phyloP scores from a whole-genome alignment of 176 grass and related monocot genomes.

The Poa pratensis region DNA sequence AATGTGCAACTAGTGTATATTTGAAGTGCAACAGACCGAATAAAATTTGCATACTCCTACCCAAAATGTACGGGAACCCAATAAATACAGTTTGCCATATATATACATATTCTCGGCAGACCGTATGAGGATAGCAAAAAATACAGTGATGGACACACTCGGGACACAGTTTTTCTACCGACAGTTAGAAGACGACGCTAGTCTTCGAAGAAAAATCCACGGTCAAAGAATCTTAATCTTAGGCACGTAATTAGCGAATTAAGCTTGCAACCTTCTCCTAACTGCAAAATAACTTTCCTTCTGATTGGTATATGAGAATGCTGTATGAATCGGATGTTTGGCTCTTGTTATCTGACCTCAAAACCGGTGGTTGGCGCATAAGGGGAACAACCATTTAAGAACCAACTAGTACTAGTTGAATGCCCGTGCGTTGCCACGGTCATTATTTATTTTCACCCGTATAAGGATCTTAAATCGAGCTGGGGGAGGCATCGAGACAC shows the following conservation, averaged over 20 bases:
- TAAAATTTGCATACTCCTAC: not conserved
- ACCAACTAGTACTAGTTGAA: too few species aligned
- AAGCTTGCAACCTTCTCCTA: not conserved
- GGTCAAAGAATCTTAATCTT: not conserved
- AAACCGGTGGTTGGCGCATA: conserved; percentile 18
- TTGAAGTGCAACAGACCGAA: not conserved
- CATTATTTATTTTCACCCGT: too few species aligned
- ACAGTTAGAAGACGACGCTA: not conserved
- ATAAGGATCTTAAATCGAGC: too few species aligned
- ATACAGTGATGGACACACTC: too few species aligned
- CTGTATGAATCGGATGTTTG: not conserved
- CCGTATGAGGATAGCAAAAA: too few species aligned
- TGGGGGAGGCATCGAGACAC: too few species aligned
- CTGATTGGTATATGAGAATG: not conserved
- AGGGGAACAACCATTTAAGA: not conserved
- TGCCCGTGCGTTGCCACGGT: too few species aligned
- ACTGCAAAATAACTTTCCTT: not conserved
- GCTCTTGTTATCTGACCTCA: not conserved
- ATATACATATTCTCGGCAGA: too few species aligned
- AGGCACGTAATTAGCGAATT: not conserved
- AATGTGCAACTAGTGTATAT: not conserved
- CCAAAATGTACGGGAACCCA: not conserved
- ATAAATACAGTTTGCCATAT: not conserved
- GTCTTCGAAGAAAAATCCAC: not conserved
- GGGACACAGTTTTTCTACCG: too few species aligned